These are phyloP conservation scores for Wickerhamiella galacta DNA, from an alignment of 805 yeast species.

Conservation along the genomic window DNA sequence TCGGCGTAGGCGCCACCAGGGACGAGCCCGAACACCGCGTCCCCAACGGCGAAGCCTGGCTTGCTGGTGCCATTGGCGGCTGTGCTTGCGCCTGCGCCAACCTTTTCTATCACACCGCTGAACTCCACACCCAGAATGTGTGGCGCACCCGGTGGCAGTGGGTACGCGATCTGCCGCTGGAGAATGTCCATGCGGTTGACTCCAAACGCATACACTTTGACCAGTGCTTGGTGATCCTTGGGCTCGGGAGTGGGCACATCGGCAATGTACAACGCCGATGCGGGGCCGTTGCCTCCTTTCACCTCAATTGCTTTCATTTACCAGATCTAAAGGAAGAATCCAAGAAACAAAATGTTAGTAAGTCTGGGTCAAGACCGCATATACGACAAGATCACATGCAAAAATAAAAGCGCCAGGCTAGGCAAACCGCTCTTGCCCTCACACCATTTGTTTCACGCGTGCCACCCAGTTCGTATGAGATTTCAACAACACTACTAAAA, in stretches of 20 bases:
- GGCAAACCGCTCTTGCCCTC: no score
- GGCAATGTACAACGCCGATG: constrained; percentile 16
- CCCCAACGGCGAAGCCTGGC: constrained; percentile 18
- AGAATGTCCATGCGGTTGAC: constrained; percentile 22
- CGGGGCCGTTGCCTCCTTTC: constrained; percentile 17
- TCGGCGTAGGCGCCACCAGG: constrained; percentile 26
- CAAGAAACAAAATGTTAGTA: no score
- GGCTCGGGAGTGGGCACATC: constrained; percentile 13
- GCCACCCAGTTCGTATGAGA: no score
- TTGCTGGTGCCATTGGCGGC: constrained; percentile 6
- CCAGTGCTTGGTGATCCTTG: constrained; percentile 15
- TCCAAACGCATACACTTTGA: constrained; percentile 22
- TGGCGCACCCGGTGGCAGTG: constrained; percentile 20
- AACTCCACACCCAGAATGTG: constrained; percentile 24
- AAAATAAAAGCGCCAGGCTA: no score
- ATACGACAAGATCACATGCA: no score
- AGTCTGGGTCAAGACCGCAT: no score
- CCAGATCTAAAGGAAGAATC: no score
- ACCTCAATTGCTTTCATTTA: constrained; percentile 21
- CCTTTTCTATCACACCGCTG: constrained; percentile 19
- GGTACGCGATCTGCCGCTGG: constrained; percentile 20
- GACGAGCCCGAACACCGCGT: constrained; percentile 23
- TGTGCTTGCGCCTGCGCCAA: constrained; percentile 2
- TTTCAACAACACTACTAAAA: no score
- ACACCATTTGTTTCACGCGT: no score